phyloP scores from a whole-genome alignment of 2,329 filamentous ascomycete genomes.

The Colletotrichum sojae region DNA sequence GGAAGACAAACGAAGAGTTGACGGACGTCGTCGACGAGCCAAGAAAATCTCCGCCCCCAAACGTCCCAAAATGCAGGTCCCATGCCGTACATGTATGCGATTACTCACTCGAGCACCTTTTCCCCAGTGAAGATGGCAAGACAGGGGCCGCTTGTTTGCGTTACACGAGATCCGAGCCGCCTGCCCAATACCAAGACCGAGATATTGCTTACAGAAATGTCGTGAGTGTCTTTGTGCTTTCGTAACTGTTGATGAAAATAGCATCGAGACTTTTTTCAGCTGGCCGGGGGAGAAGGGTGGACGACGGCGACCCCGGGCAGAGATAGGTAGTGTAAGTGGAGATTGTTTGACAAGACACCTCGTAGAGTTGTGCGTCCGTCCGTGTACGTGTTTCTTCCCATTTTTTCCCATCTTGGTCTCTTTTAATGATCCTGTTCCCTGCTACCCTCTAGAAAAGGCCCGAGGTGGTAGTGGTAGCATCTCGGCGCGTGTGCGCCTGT shows the following conservation, averaged over 20 bases:
- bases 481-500: constrained; percentile 19
- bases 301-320: too few relatives aligned
- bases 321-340: too few relatives aligned
- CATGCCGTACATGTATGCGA: neutral
- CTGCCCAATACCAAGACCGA: constrained; percentile 14
- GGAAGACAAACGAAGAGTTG: neutral
- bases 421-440: too few relatives aligned
- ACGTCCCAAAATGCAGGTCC: neutral
- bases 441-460: neutral
- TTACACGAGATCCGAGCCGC: constrained; percentile 1
- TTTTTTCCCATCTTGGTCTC: too few relatives aligned
- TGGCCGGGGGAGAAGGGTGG: too few relatives aligned
- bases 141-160: neutral
- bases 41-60: neutral
- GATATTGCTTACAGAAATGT: neutral
- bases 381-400: constrained; percentile 14
- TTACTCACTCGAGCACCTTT: constrained; percentile 1
- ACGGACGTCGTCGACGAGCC: neutral
- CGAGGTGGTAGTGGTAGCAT: neutral
- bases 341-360: constrained; percentile 7
- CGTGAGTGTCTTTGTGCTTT: too few relatives aligned
- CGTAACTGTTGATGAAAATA: neutral
- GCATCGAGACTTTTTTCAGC: constrained; percentile 7
- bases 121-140: neutral
- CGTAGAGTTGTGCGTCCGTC: constrained; percentile 13